Evolutionary conservation across 2,329 filamentous ascomycete genomes (phyloP).

Genomic region (Beauveria rudraprayagi): DNA sequence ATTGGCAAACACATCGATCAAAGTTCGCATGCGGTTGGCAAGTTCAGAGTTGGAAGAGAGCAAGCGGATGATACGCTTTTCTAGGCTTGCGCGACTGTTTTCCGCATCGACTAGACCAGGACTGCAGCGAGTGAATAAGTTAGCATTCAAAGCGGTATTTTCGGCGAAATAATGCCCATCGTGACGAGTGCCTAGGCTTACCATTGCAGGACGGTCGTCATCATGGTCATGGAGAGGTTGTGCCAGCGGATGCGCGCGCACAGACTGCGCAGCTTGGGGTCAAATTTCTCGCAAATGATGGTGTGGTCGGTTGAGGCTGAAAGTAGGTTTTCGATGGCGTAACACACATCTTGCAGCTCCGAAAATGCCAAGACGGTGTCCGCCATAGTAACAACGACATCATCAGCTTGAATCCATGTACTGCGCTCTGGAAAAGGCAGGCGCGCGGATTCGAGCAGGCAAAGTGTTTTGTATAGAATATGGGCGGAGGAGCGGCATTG

Average conservation of each 20-base stretch:
- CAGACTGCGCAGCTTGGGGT: slow-evolving; percentile 20
- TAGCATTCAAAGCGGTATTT: not conserved
- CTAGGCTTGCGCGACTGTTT: slow-evolving; percentile 26
- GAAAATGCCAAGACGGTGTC: slow-evolving; percentile 29
- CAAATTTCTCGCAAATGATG: slow-evolving; percentile 12
- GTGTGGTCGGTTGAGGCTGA: slow-evolving; percentile 14
- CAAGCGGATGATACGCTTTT: slow-evolving; percentile 25
- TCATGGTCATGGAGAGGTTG: slow-evolving; percentile 31
- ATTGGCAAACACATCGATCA: slow-evolving; percentile 18
- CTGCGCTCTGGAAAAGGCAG: slow-evolving; percentile 28
- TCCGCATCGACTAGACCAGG: slow-evolving; percentile 28
- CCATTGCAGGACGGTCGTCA: slow-evolving; percentile 33
- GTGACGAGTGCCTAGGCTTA: slow-evolving; percentile 14
- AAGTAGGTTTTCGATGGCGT: slow-evolving; percentile 18
- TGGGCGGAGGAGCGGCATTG: slow-evolving; percentile 30
- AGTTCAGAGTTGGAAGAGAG: slow-evolving; percentile 28
- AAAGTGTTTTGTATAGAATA: slow-evolving; percentile 28
- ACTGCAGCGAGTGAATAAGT: slow-evolving; percentile 14
- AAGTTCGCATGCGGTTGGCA: slow-evolving; percentile 23
- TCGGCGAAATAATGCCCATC: not conserved
- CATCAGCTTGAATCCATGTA: slow-evolving; percentile 27
- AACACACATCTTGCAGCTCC: slow-evolving; percentile 24
- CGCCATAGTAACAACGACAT: slow-evolving; percentile 27
- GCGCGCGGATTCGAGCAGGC: slow-evolving; percentile 24
- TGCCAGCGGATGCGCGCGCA: slow-evolving; percentile 29